Conservation (phyloP, 2,329 filamentous ascomycete species). For the Colletotrichum musae region DNA sequence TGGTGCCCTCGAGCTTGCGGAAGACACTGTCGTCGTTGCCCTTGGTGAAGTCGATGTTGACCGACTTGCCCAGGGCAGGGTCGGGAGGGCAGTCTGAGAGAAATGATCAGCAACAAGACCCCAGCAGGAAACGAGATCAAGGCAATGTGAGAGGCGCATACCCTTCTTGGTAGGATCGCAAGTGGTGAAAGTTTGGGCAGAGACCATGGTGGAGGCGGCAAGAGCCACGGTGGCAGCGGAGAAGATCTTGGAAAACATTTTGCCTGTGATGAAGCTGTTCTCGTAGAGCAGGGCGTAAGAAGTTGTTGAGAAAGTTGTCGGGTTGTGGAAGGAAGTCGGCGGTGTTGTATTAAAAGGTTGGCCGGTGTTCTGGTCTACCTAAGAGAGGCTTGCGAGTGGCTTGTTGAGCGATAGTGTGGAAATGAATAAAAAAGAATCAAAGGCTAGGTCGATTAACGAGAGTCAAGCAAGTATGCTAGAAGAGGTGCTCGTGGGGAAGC, state of each 20-base stretch:
- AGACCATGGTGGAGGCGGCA: slow-evolving; percentile 63
- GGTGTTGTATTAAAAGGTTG: slow-evolving; percentile 29
- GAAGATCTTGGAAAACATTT: slow-evolving; percentile 56
- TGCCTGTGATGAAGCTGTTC: slow-evolving; percentile 3
- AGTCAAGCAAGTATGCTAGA: slow-evolving; percentile 35
- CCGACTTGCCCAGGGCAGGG: slow-evolving; percentile 78
- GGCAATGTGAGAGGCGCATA: slow-evolving; percentile 46
- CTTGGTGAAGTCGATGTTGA: slow-evolving; percentile 83
- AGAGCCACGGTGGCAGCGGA: slow-evolving; percentile 63
- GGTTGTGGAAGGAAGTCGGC: slow-evolving; percentile 14
- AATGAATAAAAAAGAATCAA: slow-evolving; percentile 35
- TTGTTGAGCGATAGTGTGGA: slow-evolving; percentile 36
- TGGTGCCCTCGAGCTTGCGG: slow-evolving; percentile 61
- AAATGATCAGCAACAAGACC: slow-evolving; percentile 43
- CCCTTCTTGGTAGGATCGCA: slow-evolving; percentile 70
- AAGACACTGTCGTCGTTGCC: slow-evolving; percentile 74
- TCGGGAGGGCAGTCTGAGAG: slow-evolving; percentile 76
- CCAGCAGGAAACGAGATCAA: neutral
- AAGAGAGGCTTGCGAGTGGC: slow-evolving; percentile 23
- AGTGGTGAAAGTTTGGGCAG: slow-evolving; percentile 69
- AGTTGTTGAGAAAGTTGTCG: slow-evolving; percentile 1
- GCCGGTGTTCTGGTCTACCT: slow-evolving; percentile 16
- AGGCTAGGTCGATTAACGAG: slow-evolving; percentile 40
- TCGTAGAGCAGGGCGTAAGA: neutral
- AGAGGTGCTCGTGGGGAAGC: slow-evolving; percentile 30